Evolutionary conservation across 768 basidiomycete genomes (phyloP).

Genomic region (Lactarius deliciosus): DNA sequence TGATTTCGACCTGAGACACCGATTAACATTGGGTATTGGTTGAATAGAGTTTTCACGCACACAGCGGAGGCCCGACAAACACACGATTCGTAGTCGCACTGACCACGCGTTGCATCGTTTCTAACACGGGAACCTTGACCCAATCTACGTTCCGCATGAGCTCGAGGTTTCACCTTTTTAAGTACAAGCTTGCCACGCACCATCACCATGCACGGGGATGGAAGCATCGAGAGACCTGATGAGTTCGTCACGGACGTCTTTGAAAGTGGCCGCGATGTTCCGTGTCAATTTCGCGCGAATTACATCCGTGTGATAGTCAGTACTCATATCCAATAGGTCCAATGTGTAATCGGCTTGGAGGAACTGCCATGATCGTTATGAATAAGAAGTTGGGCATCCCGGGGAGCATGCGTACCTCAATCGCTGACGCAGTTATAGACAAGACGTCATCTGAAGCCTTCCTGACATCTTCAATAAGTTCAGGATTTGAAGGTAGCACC

Average conservation of each 20-base stretch:
- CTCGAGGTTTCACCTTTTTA: neutral
- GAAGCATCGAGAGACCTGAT: neutral
- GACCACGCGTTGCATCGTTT: neutral
- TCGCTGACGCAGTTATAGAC: neutral
- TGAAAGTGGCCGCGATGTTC: neutral
- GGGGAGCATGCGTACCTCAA: neutral
- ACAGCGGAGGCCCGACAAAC: neutral
- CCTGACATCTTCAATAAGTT: neutral
- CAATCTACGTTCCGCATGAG: neutral
- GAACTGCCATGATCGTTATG: neutral
- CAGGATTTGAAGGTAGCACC: neutral
- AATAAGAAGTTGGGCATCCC: neutral
- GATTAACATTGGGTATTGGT: neutral
- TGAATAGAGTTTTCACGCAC: neutral
- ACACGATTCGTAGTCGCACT: neutral
- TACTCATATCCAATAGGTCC: neutral
- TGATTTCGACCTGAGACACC: neutral
- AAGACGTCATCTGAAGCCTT: neutral
- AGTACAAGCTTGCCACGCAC: neutral
- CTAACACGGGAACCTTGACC: neutral
- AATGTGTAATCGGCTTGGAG: neutral
- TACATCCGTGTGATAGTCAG: neutral
- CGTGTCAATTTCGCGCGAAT: constrained; percentile 17
- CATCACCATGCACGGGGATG: neutral
- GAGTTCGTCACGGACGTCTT: neutral